Base-by-base conservation (phyloP, 2,329 filamentous ascomycete genomes). In the Hyphodiscus sp. region DNA sequence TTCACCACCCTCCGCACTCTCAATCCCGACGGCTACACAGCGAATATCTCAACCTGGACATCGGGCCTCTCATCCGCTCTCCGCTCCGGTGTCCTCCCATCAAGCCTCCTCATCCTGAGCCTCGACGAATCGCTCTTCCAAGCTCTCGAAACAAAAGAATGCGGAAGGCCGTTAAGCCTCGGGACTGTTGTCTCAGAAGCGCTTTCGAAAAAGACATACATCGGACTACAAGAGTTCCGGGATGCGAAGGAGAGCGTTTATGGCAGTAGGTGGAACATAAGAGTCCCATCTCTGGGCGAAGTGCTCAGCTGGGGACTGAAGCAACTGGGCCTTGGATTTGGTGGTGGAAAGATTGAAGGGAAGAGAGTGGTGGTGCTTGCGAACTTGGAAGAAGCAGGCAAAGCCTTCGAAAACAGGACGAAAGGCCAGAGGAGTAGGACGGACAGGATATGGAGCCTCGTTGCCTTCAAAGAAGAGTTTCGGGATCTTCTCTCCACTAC, bases 1-100 rank as follows among this genome's bases (percentile, higher is more conserved):
- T 95, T 96, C 67, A 77, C 82, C 41, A 72, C 81, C 5, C 89
- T 92, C 61, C 79, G 79, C 63, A 81, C 79, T 41, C 81, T 87
- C 20, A 95, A 96, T 66, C 89, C 90, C 1, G 89, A 95, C 68
- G 90, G 89, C 64, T 96, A 90, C 73, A 73, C 77, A 19, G 89
- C 90, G 44, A 96, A 96, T 68, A 76, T 89, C 43, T 73, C 79
- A 7, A 88, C 89, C 50, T 96, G 91, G 91, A 82, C 85, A 54
- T 79, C 80, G 41, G 90, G 84, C 1, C 77, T 96, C 43, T 78
- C 81, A n/a, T 76, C 81, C 49, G 86, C 90, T 1, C 77, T 85
- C 0, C 76, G 81, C 57, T 79, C 78, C 18, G 90, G 89, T 20
- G 55, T 51, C 3, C 47, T 67, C 2, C 70, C 78, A 1, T 67